Base-by-base conservation (phyloP, 2,329 filamentous ascomycete genomes). In the Botryotinia convoluta region DNA sequence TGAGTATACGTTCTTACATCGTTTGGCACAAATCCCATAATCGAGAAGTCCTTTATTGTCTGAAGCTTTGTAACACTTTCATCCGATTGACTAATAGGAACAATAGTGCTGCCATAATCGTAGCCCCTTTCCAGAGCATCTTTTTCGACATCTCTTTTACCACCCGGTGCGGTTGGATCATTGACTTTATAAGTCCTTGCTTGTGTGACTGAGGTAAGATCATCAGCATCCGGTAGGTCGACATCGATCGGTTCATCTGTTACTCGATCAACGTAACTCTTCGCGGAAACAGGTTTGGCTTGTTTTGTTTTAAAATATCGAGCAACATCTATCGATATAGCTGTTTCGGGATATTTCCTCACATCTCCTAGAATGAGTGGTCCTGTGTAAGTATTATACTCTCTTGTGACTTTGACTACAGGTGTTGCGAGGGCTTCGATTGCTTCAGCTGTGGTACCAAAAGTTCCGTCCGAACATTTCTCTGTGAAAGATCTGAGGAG, bases 91-190 rank as follows among this genome's bases (percentile, higher is more conserved):
- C 90, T 93, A 77, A 99, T 97, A 77, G 92, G 91, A 1, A 99
- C 95, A 3, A 93, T 94, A 0, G 95, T 98, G 73, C 94, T 89
- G 63, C 96, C 96, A 81, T 99, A 99, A 79, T 94, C 91, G 79
- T 95, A 99, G 0, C 96, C 96, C 81, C 94, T 97, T n/a, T 93
- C 93, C 54, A 99, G 86, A 26, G 93, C 89, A 22, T 97, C 94
- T 73, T 90, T 90, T 42, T 92, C 89, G 39, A 99, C 90, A 71
- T 97, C 93, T 71, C 87, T 87, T 83, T 95, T 97, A 20, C 93
- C 92, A 26, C 93, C 94, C 0, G 92, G 90, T 0, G 90, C 90
- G 57, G 88, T 85, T 8, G 91, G 87, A 75, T 98, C 93, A 54
- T 91, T 88, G 74, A 98, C 88, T 78, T 92, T 91, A 82, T 98